A percentile compares a stretch with the other conserved stretches of the same genome.
Evolutionary conservation across 2,329 filamentous ascomycete species (phyloP).

Genomic region (Anthostomella pinea): DNA sequence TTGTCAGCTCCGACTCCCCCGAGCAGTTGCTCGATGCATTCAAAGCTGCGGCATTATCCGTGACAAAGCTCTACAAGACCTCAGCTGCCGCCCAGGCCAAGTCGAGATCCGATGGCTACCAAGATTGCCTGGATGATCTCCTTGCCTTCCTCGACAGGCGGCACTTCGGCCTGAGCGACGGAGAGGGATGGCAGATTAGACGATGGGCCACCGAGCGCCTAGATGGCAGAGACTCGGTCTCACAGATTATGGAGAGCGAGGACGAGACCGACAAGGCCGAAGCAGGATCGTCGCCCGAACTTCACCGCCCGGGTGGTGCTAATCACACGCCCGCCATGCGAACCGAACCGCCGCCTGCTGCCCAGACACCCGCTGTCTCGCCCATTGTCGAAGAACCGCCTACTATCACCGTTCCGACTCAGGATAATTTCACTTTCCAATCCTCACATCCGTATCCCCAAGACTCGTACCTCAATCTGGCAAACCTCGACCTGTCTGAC

Average conservation of each 20-base stretch:
- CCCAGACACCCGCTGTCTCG: slow-evolving; percentile 12
- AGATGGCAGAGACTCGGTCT: slow-evolving; percentile 57
- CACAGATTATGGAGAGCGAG: slow-evolving; percentile 61
- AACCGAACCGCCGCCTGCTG: slow-evolving; percentile 36
- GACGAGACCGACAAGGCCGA: slow-evolving; percentile 67
- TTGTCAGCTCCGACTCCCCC: slow-evolving; percentile 43
- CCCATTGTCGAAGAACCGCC: slow-evolving; percentile 22
- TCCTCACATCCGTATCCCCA: slow-evolving; percentile 59
- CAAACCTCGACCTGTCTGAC: slow-evolving; percentile 59
- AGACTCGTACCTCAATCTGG: slow-evolving; percentile 57
- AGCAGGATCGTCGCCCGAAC: slow-evolving; percentile 55
- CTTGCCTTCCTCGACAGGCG: slow-evolving; percentile 81
- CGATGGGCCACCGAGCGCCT: slow-evolving; percentile 68
- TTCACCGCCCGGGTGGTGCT: slow-evolving; percentile 46
- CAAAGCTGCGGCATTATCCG: slow-evolving; percentile 85
- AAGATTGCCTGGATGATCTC: slow-evolving; percentile 89
- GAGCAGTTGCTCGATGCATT: slow-evolving; percentile 82
- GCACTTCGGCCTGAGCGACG: slow-evolving; percentile 73
- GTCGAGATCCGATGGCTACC: slow-evolving; percentile 79
- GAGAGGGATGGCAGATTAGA: slow-evolving; percentile 66
- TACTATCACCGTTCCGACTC: slow-evolving; percentile 50
- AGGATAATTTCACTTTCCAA: slow-evolving; percentile 68
- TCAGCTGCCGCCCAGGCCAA: slow-evolving; percentile 75
- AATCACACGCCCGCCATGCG: slow-evolving; percentile 36
- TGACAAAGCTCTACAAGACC: slow-evolving; percentile 95